Conservation (phyloP, 2,329 filamentous ascomycete genomes). For the Conoideocrella luteorostrata region DNA sequence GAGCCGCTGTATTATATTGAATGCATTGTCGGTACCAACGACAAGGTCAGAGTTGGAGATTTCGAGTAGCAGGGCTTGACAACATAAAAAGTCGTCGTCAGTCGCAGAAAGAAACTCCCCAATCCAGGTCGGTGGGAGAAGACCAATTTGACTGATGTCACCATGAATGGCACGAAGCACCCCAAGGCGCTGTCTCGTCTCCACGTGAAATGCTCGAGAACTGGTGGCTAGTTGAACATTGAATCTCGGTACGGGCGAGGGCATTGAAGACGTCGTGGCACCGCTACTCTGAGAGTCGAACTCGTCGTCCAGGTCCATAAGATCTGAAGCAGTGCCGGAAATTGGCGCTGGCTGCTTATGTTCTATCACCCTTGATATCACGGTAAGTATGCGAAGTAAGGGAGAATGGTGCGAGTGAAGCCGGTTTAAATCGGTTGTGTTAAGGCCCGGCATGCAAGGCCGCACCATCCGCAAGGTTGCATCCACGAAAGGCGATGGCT, state of each 20-base stretch:
- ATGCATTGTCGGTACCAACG: constrained; percentile 39
- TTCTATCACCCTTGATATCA: constrained; percentile 26
- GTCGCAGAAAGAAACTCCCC: constrained; percentile 42
- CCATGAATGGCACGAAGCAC: constrained; percentile 37
- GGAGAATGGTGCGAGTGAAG: constrained; percentile 32
- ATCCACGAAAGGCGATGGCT: constrained; percentile 40
- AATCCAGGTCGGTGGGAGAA: constrained; percentile 45
- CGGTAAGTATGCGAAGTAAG: constrained; percentile 37
- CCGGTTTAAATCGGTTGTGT: constrained; percentile 27
- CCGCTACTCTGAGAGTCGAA: constrained; percentile 55
- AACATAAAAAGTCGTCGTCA: constrained; percentile 48
- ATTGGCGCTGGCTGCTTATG: constrained; percentile 15
- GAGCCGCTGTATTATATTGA: constrained; percentile 42
- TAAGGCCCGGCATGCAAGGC: constrained; percentile 40
- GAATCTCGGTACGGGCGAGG: constrained; percentile 39
- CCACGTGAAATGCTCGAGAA: constrained; percentile 39
- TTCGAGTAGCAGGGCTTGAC: constrained; percentile 42
- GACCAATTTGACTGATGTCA: constrained; percentile 38
- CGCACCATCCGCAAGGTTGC: constrained; percentile 38
- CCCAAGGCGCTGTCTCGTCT: constrained; percentile 39
- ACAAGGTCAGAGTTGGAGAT: constrained; percentile 48
- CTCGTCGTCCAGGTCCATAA: constrained; percentile 62
- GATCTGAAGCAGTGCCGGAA: constrained; percentile 36
- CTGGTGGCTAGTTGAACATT: constrained; percentile 36
- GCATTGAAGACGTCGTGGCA: constrained; percentile 29